These are phyloP conservation scores for Parafenestella ontariensis DNA, from an alignment of 2,329 filamentous ascomycete species.

Conservation along the genomic window DNA sequence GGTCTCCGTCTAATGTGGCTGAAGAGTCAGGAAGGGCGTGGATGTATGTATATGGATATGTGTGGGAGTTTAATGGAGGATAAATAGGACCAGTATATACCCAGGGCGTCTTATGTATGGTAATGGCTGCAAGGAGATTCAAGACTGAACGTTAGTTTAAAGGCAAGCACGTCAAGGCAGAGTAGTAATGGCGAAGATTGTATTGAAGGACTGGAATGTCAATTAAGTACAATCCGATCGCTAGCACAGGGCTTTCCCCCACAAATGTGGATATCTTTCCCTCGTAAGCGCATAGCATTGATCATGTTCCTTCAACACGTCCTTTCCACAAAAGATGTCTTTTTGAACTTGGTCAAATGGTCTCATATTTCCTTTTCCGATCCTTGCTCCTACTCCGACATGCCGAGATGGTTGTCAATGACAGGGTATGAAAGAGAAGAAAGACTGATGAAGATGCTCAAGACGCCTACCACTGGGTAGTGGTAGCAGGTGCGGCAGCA, in stretches of 20 bases:
- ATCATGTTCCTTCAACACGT: slow-evolving; percentile 39
- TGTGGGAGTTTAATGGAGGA: neutral
- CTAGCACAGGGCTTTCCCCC: slow-evolving; percentile 99
- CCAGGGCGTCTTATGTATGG: neutral
- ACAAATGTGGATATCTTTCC: slow-evolving; percentile 91
- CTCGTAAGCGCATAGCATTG: slow-evolving; percentile 82
- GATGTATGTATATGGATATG: neutral
- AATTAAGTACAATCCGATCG: slow-evolving; percentile 83
- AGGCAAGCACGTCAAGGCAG: neutral
- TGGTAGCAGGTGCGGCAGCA: slow-evolving; percentile 44
- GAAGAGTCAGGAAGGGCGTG: neutral
- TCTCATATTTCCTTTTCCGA: slow-evolving; percentile 36
- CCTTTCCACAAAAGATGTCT: slow-evolving; percentile 17
- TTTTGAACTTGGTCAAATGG: slow-evolving; percentile 21
- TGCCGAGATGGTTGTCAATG: slow-evolving; percentile 34
- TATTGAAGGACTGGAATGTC: slow-evolving; percentile 66
- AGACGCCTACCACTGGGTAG: slow-evolving; percentile 55
- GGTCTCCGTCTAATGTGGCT: neutral
- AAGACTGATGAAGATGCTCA: slow-evolving; percentile 16
- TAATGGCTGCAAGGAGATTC: neutral
- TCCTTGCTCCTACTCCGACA: slow-evolving; percentile 42
- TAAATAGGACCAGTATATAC: neutral
- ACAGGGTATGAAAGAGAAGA: slow-evolving; percentile 43
- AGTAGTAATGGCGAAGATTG: slow-evolving; percentile 15
- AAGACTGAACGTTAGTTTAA: neutral